Conservation (phyloP, 2,329 filamentous ascomycete genomes). For the Colletotrichum plurivorum region DNA sequence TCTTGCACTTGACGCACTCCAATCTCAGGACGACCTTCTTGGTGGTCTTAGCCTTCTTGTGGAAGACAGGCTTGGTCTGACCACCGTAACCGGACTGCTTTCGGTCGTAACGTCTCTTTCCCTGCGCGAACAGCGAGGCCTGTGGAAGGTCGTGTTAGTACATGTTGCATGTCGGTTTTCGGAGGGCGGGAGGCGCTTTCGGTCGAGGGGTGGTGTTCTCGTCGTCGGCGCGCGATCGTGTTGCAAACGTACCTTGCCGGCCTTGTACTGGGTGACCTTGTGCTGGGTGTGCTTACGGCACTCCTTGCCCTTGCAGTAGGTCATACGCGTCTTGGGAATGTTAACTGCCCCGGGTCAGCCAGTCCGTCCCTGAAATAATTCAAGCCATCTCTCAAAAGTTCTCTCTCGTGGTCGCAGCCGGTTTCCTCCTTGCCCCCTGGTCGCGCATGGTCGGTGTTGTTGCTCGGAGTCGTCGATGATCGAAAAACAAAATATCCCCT, state of each 20-base stretch:
- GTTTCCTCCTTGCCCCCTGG: background rate
- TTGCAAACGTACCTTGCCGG: constrained; percentile 78
- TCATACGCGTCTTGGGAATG: constrained; percentile 97
- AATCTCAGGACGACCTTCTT: constrained; percentile 99
- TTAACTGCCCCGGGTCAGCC: constrained; percentile 79
- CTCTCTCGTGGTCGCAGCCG: constrained; percentile 27
- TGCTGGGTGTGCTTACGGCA: constrained; percentile 93
- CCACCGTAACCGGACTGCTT: constrained; percentile 99
- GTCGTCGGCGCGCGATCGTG: constrained; percentile 42
- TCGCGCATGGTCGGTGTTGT: background rate
- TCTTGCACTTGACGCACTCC: constrained; percentile 98
- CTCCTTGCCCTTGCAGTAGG: constrained; percentile 97
- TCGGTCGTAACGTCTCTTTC: constrained; percentile 99
- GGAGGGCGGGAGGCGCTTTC: background rate
- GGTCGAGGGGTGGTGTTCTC: constrained; percentile 2
- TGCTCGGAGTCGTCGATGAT: background rate
- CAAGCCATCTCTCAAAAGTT: constrained; percentile 8
- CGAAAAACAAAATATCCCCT: constrained; percentile 1
- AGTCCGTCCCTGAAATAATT: constrained; percentile 42
- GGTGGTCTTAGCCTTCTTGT: constrained; percentile 99
- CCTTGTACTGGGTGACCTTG: constrained; percentile 98
- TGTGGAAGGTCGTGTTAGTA: constrained; percentile 48
- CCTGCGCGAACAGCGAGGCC: constrained; percentile 96
- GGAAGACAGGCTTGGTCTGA: constrained; percentile 99
- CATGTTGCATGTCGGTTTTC: background rate